These are phyloP conservation scores for Maudiozyma turicensis DNA, from an alignment of 805 yeast genomes.

Conservation along the genomic window DNA sequence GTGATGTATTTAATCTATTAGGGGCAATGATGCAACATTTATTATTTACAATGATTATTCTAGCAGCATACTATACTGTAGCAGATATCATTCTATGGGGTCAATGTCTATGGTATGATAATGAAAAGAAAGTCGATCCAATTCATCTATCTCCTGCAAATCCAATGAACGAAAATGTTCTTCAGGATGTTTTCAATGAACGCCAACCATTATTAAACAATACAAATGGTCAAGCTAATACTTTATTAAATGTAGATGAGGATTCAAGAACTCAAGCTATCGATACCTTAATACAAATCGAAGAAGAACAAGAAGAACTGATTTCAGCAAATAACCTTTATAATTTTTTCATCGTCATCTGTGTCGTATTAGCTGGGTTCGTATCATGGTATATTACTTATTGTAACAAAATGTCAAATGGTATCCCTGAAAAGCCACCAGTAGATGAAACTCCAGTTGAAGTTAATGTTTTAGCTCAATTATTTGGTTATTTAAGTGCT, in stretches of 20 bases:
- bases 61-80: conserved; percentile 85
- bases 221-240: conserved; percentile 1
- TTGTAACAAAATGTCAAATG: conserved; percentile 28
- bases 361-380: conserved; percentile 70
- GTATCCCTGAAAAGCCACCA: not conserved
- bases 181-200: conserved; percentile 36
- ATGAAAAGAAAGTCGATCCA: conserved; percentile 47
- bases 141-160: conserved; percentile 84
- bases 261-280: conserved; percentile 5
- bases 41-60: conserved; percentile 85
- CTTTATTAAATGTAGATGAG: conserved; percentile 5
- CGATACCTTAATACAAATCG: conserved; percentile 6
- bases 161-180: conserved; percentile 65
- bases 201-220: conserved; percentile 18
- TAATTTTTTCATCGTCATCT: conserved; percentile 43
- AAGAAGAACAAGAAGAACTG: conserved; percentile 12
- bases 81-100: conserved; percentile 79
- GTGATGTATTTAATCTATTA: conserved; percentile 86
- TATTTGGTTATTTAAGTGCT: conserved; percentile 77
- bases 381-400: conserved; percentile 79
- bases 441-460: conserved; percentile 1
- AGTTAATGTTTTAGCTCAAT: conserved; percentile 70
- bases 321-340: conserved; percentile 19
- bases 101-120: conserved; percentile 78
- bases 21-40: conserved; percentile 89